Evolutionary conservation across 148 eudicot species (phyloP).

Genomic region (Rhododendron simsii): DNA sequence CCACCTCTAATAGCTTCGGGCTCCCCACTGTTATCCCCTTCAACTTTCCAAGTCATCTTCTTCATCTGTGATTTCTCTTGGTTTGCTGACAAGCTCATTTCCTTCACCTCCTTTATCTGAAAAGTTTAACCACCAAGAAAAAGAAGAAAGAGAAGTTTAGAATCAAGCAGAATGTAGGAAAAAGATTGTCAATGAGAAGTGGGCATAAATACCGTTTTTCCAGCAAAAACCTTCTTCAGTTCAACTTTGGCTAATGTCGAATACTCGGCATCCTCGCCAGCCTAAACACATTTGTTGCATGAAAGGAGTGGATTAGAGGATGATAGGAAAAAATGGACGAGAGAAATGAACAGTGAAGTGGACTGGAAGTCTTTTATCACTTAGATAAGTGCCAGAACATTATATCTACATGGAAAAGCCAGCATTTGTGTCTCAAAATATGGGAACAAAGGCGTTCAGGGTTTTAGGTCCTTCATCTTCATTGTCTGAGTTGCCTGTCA

Average conservation of each 20-base stretch:
- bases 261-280: slow-evolving; percentile 60
- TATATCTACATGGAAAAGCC: neutral
- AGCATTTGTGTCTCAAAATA: neutral
- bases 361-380: neutral
- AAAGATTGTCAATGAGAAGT: neutral
- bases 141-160: neutral
- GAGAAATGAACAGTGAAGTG: neutral
- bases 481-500: neutral
- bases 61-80: slow-evolving; percentile 76
- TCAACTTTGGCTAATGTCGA: slow-evolving; percentile 65
- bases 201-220: slow-evolving; percentile 44
- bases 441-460: neutral
- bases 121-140: slow-evolving; percentile 3
- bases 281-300: slow-evolving; percentile 37
- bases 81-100: slow-evolving; percentile 85
- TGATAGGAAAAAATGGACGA: neutral
- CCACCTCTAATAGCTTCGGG: slow-evolving; percentile 51
- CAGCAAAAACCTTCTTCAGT: slow-evolving; percentile 63
- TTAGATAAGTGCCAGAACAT: neutral
- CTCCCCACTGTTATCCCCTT: slow-evolving; percentile 31
- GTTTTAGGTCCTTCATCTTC: neutral
- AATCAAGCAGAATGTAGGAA: neutral
- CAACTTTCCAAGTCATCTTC: slow-evolving; percentile 58
- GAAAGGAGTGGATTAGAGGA: slow-evolving; percentile 1
- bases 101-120: slow-evolving; percentile 61